Evolutionary conservation across 768 basidiomycete species (phyloP).

Genomic region (Psilocybe cyanescens): DNA sequence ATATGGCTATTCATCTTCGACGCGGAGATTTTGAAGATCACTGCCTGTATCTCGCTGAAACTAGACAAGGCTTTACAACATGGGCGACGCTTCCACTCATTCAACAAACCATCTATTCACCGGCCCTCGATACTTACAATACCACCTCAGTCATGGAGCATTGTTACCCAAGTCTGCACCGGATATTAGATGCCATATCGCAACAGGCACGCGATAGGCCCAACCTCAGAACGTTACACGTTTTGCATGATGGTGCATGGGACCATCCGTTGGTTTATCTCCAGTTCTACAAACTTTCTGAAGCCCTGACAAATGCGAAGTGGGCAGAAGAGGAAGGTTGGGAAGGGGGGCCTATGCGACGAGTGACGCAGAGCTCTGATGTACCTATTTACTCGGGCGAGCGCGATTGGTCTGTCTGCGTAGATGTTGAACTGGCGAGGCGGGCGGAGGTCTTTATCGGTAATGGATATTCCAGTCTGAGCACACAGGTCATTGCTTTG

Average conservation of each 20-base stretch:
- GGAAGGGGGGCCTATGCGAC: conserved; percentile 43
- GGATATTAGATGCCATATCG: conserved; percentile 44
- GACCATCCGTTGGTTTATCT: conserved; percentile 48
- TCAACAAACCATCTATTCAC: conserved; percentile 31
- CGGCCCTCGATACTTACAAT: conserved; percentile 39
- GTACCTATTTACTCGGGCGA: conserved; percentile 41
- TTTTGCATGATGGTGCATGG: conserved; percentile 52
- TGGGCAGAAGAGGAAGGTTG: conserved; percentile 40
- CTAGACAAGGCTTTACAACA: conserved; percentile 44
- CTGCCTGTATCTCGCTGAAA: conserved; percentile 38
- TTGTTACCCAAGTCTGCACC: conserved; percentile 45
- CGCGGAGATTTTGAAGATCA: conserved; percentile 51
- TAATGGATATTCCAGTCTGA: conserved; percentile 52
- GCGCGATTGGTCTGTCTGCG: conserved; percentile 45
- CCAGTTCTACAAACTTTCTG: conserved; percentile 43
- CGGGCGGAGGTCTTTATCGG: conserved; percentile 48
- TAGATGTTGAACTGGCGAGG: conserved; percentile 49
- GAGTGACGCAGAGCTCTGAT: conserved; percentile 44
- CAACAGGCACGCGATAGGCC: conserved; percentile 37
- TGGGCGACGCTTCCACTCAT: conserved; percentile 51
- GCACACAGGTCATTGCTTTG: conserved; percentile 46
- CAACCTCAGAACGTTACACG: conserved; percentile 40
- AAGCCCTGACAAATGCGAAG: conserved; percentile 35
- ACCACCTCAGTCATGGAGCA: conserved; percentile 43
- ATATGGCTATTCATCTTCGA: conserved; percentile 51